These are phyloP conservation scores for Penicillium roqueforti DNA, from an alignment of 495 filamentous ascomycete species.

Conservation along the genomic window DNA sequence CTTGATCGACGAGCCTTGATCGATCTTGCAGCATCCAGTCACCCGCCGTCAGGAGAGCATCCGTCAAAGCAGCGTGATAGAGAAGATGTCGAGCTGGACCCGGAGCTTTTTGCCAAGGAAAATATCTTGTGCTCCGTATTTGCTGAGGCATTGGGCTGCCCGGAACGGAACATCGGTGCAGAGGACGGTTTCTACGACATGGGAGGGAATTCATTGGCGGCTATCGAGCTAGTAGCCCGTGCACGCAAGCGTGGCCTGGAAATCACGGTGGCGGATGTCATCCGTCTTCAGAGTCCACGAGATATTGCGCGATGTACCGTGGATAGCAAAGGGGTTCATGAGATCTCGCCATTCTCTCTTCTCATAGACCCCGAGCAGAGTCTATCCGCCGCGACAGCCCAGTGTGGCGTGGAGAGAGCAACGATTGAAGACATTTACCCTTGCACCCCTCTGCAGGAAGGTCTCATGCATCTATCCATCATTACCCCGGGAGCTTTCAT, in stretches of 20 bases:
- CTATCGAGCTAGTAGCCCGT: conserved; percentile 1
- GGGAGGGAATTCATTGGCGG: not conserved
- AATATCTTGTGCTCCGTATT: not conserved
- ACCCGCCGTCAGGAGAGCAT: not conserved
- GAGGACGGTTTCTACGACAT: not conserved
- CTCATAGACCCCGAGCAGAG: not conserved
- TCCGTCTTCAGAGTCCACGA: not conserved
- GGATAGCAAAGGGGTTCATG: not conserved
- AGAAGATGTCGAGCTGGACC: not conserved
- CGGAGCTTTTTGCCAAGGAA: not conserved
- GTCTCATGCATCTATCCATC: conserved; percentile 49
- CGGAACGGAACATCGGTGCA: not conserved
- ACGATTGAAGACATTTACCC: conserved; percentile 47
- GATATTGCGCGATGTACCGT: not conserved
- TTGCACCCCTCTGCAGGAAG: conserved; percentile 59
- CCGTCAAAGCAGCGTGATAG: not conserved
- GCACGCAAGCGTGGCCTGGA: not conserved
- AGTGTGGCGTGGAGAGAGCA: not conserved
- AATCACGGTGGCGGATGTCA: not conserved
- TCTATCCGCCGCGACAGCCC: not conserved
- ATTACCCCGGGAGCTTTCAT: conserved; percentile 19
- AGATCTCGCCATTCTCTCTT: not conserved
- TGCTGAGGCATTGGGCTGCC: not conserved
- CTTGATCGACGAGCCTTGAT: not conserved
- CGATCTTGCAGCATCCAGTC: not conserved